A percentile compares a stretch with the other conserved stretches of the same genome.
Conservation (phyloP, 371 early-diverging fungal species). For the Actinomortierella wolfii region DNA sequence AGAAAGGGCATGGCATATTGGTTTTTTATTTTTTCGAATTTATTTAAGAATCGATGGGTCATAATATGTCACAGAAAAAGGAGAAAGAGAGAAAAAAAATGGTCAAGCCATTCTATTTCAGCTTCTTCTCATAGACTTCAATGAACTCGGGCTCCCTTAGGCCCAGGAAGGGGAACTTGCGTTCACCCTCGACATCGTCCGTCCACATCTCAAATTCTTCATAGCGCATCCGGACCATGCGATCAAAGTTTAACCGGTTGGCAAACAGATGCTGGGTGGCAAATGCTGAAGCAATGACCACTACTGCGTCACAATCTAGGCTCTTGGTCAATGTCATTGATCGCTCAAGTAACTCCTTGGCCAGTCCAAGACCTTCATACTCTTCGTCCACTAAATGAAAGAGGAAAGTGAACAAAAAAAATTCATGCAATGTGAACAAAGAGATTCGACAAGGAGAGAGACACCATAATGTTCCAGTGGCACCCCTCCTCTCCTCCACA, state of each 20-base stretch:
- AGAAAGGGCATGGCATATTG: too few species aligned
- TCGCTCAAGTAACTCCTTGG: conserved; percentile 27
- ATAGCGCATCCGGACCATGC: conserved; percentile 27
- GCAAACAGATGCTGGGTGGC: conserved; percentile 41
- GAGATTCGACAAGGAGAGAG: too few species aligned
- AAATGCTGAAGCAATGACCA: conserved; percentile 40
- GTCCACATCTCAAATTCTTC: conserved; percentile 18
- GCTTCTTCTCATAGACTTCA: conserved; percentile 23
- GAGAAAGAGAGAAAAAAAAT: neutral
- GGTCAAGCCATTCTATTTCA: neutral
- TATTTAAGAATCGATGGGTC: too few species aligned
- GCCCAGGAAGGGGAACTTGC: conserved; percentile 22
- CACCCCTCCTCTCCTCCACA: too few species aligned
- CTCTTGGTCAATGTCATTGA: conserved; percentile 27
- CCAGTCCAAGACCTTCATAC: conserved; percentile 35
- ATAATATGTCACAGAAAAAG: too few species aligned
- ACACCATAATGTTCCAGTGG: too few species aligned
- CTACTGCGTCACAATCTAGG: conserved; percentile 24
- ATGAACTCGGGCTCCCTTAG: conserved; percentile 36
- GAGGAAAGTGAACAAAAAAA: too few species aligned
- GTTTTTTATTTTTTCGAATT: too few species aligned
- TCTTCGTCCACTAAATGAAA: neutral
- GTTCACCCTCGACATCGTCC: conserved; percentile 3
- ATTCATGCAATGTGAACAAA: too few species aligned
- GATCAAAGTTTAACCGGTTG: conserved; percentile 33